phyloP scores from a whole-genome alignment of 1,284 basidiomycete species.

The Mycena citricolor region DNA sequence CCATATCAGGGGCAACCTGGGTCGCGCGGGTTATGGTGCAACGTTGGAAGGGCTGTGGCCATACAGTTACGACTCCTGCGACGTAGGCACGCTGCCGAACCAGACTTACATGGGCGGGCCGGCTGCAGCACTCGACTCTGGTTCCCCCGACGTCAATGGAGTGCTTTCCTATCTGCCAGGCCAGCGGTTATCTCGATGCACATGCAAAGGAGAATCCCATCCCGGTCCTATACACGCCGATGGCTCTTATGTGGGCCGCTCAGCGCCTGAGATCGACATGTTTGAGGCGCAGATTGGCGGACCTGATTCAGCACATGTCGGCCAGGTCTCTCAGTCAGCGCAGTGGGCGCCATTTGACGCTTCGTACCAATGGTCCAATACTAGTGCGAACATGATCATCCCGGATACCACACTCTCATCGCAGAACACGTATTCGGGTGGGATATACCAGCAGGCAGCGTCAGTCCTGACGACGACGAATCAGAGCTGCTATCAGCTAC shows the following conservation, averaged over 20 bases:
- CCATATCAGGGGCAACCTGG: constrained; percentile 48
- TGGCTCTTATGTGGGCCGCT: constrained; percentile 53
- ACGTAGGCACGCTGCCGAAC: constrained; percentile 5
- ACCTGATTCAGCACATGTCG: constrained; percentile 22
- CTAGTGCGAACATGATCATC: constrained; percentile 9
- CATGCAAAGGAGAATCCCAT: constrained; percentile 65
- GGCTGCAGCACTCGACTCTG: constrained; percentile 9
- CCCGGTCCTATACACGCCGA: constrained; percentile 59
- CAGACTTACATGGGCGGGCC: constrained; percentile 3
- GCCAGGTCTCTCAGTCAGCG: constrained; percentile 66
- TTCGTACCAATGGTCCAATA: constrained; percentile 12
- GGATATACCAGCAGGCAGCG: constrained; percentile 30
- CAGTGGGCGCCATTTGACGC: constrained; percentile 52
- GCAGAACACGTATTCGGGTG: constrained; percentile 49
- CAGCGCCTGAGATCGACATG: constrained; percentile 73
- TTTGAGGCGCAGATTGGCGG: constrained; percentile 30
- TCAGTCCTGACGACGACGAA: constrained; percentile 12
- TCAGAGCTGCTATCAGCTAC: constrained; percentile 45
- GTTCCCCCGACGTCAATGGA: constrained; percentile 27
- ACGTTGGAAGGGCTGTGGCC: constrained; percentile 3
- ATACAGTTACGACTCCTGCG: constrained; percentile 9
- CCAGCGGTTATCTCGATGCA: constrained; percentile 55
- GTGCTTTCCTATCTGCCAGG: constrained; percentile 58
- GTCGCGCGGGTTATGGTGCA: constrained; percentile 41
- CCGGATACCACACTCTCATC: constrained; percentile 26